Evolutionary conservation across 2,329 filamentous ascomycete species (phyloP), one percentile per base, ranked within the genome.

Genomic region (Botrytis tulipae): DNA sequence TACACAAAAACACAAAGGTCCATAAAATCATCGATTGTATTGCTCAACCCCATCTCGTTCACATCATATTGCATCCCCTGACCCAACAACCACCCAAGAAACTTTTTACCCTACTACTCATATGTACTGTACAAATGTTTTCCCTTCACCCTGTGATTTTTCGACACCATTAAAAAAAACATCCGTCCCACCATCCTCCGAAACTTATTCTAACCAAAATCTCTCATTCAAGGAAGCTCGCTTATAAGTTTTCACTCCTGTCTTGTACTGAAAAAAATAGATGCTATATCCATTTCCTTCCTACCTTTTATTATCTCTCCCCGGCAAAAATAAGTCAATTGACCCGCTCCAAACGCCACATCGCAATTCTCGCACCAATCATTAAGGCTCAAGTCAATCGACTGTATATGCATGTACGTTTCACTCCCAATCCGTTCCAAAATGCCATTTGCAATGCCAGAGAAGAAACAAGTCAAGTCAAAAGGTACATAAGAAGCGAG

Each of bases 61-160:
- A 7, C 18, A 57, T 37, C 35, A 4, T 8, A n/a, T 61, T 10
- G 22, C 29, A 48, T 54, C 35, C 22, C 1, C 35, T 16, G 16
- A 6, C 63, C 63, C 32, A 66, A 6, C 44, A 48, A 37, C 18
- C 46, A 40, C 25, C 35, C 46, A 40, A 68, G 32, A 54, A 40
- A 37, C 14, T 67, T 67, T 67, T 67, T 67, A 67, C 44, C 65
- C 65, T 67, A 67, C 65, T n/a, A 67, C n/a, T 62, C 60, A 35
- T 22, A n/a, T 51, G 22, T 67, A 67, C 65, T 40, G 46, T 68
- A 68, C 48, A 54, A 68, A 68, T 22, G 25, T 22, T 40, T 1
- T 22, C 22, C 25, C 18, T 22, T 46, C n/a, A 8, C n/a, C n/a
- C 61, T n/a, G 25, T 29, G 2, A 46, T 51, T 40, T 67, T 40